Evolutionary conservation across 352 stramenopile species (phyloP).

Genomic region (Globisporangium paroecandrum): DNA sequence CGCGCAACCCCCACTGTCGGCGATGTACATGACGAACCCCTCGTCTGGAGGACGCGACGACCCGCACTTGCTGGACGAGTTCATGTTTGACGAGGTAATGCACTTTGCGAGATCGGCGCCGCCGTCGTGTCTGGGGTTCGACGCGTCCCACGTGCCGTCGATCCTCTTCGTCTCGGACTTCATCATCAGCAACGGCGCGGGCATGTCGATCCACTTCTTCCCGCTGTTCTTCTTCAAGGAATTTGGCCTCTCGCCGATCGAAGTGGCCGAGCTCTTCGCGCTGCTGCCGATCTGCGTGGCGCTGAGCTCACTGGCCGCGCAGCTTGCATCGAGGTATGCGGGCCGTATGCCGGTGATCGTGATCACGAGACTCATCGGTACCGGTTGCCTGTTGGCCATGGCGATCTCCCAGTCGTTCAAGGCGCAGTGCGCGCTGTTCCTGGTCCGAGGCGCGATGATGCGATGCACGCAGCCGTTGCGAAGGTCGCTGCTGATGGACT

Average conservation of each 20-base stretch:
- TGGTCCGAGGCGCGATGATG: constrained; percentile 52
- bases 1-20: neutral
- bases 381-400: constrained; percentile 47
- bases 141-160: constrained; percentile 47
- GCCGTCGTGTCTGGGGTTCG: constrained; percentile 29
- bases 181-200: constrained; percentile 59
- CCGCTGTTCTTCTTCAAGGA: constrained; percentile 66
- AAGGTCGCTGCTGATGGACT: constrained; percentile 75
- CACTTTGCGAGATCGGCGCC: constrained; percentile 1
- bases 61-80: constrained; percentile 7
- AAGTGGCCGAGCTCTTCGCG: constrained; percentile 56
- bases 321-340: constrained; percentile 30
- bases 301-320: constrained; percentile 38
- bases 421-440: constrained; percentile 46
- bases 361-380: constrained; percentile 32
- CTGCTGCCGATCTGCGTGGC: constrained; percentile 46
- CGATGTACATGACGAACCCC: constrained; percentile 21
- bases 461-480: constrained; percentile 59
- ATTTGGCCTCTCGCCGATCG: constrained; percentile 45
- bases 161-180: constrained; percentile 69
- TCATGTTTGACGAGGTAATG: constrained; percentile 18
- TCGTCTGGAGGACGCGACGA: neutral
- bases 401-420: constrained; percentile 25
- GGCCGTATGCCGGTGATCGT: constrained; percentile 65
- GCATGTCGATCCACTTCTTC: constrained; percentile 58